Conservation (phyloP, 257 asterid genomes). For the Scutellaria barbata region DNA sequence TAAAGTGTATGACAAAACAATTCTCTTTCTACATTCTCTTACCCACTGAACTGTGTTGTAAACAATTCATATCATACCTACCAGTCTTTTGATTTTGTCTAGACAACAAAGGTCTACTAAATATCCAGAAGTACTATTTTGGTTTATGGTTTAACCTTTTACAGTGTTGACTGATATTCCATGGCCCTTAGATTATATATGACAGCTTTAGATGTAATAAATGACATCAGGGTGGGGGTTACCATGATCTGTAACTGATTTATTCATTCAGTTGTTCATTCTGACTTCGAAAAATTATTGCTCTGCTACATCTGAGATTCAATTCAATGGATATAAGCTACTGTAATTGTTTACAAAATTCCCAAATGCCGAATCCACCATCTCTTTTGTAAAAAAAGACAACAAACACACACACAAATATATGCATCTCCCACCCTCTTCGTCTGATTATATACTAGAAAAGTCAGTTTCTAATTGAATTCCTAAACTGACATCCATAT, state of each 20-base stretch:
- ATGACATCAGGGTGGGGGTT: background rate
- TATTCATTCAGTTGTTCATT: too few relatives aligned
- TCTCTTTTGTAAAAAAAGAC: background rate
- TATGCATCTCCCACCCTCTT: background rate
- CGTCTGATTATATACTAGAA: slow-evolving; percentile 11
- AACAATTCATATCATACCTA: background rate
- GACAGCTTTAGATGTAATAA: background rate
- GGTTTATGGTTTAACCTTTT: background rate
- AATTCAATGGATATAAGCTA: background rate
- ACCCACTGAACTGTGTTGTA: background rate
- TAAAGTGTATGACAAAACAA: slow-evolving; percentile 1
- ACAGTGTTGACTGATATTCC: background rate
- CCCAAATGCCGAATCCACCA: background rate
- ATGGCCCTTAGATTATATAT: background rate
- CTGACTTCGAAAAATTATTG: background rate
- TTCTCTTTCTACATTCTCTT: background rate
- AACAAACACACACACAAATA: background rate
- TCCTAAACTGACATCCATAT: background rate
- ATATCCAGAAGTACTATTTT: slow-evolving; percentile 4
- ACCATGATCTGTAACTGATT: too few relatives aligned
- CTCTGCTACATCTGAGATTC: background rate
- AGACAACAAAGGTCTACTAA: background rate
- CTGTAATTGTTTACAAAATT: background rate
- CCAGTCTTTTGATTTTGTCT: background rate
- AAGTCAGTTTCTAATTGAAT: background rate